Percentiles rank a stretch among this genome's conserved stretches.
phyloP scores from a whole-genome alignment of 2,329 filamentous ascomycete genomes.

The Penicillium sp. region DNA sequence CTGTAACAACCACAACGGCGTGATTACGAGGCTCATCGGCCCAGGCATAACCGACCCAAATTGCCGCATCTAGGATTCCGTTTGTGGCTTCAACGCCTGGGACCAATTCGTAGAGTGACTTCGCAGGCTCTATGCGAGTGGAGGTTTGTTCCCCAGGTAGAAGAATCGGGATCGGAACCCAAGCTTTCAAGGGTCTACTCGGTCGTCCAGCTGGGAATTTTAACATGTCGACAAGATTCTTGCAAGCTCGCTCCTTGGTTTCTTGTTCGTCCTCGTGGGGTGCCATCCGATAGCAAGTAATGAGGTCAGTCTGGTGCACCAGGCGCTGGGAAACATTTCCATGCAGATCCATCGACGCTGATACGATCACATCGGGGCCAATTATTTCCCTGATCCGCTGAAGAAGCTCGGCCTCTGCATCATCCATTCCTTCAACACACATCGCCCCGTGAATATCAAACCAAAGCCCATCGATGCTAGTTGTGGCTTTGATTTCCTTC shows the following conservation, averaged over 20 bases:
- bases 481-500: slow-evolving; percentile 31
- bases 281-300: slow-evolving; percentile 56
- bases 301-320: slow-evolving; percentile 51
- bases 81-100: slow-evolving; percentile 43
- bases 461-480: slow-evolving; percentile 51
- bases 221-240: slow-evolving; percentile 48
- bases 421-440: slow-evolving; percentile 53
- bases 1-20: slow-evolving; percentile 53
- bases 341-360: slow-evolving; percentile 58
- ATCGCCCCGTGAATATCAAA: slow-evolving; percentile 60
- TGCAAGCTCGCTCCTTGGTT: slow-evolving; percentile 54
- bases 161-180: slow-evolving; percentile 54
- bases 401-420: slow-evolving; percentile 51
- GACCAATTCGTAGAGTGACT: slow-evolving; percentile 52
- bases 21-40: slow-evolving; percentile 56
- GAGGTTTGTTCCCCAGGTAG: slow-evolving; percentile 58
- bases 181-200: slow-evolving; percentile 51
- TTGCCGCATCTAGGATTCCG: slow-evolving; percentile 52
- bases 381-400: slow-evolving; percentile 47
- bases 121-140: slow-evolving; percentile 54
- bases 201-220: background rate
- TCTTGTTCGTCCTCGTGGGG: slow-evolving; percentile 54
- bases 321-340: slow-evolving; percentile 55
- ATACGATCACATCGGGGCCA: slow-evolving; percentile 50
- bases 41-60: slow-evolving; percentile 60